Conservation (phyloP, 1,139 yeast species). For the Kurtzmaniella natalensis region DNA sequence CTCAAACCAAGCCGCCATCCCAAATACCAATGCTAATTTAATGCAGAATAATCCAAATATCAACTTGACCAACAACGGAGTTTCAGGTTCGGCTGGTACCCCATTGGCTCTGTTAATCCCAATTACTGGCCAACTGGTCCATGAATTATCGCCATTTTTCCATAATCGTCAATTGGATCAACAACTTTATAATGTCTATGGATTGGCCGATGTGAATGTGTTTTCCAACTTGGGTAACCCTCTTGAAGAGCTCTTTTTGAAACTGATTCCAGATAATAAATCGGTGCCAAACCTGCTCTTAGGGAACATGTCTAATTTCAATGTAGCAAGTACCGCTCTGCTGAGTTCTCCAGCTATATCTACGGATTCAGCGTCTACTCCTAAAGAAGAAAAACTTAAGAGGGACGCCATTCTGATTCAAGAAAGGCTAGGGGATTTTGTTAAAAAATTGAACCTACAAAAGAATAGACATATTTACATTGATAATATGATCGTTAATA, state of each 20-base stretch:
- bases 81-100: too few species aligned
- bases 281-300: slow-evolving; percentile 1
- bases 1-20: too few species aligned
- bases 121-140: slow-evolving; percentile 1
- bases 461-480: slow-evolving; percentile 26
- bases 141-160: slow-evolving; percentile 1
- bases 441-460: slow-evolving; percentile 17
- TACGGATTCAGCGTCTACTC: slow-evolving; percentile 28
- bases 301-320: not conserved
- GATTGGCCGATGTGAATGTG: slow-evolving; percentile 29
- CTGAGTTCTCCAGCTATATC: slow-evolving; percentile 36
- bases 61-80: slow-evolving; percentile 16
- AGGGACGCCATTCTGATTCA: slow-evolving; percentile 13
- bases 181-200: slow-evolving; percentile 12
- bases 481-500: slow-evolving; percentile 19
- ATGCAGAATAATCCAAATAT: slow-evolving; percentile 12
- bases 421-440: slow-evolving; percentile 8
- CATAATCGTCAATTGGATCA: slow-evolving; percentile 3
- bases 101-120: not conserved
- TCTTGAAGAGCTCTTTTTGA: slow-evolving; percentile 31
- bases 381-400: slow-evolving; percentile 10
- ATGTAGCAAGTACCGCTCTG: slow-evolving; percentile 12
- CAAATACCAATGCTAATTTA: too few species aligned
- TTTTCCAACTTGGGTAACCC: slow-evolving; percentile 38
- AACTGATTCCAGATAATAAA: slow-evolving; percentile 8